phyloP scores from a whole-genome alignment of 2,329 filamentous ascomycete genomes.

The Uncinocarpus reesii region DNA sequence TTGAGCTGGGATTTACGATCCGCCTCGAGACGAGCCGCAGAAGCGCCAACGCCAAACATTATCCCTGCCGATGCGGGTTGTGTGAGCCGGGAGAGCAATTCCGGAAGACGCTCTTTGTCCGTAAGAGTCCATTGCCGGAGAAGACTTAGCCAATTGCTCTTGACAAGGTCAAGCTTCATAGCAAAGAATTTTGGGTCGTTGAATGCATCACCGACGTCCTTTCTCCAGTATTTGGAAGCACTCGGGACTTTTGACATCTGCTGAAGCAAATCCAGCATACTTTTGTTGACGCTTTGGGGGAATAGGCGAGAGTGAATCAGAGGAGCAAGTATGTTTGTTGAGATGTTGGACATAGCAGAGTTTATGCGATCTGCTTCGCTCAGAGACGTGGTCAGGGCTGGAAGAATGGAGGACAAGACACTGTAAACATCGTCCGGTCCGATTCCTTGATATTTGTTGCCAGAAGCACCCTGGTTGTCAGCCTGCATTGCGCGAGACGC shows the following conservation, averaged over 20 bases:
- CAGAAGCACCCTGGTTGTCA: conserved; percentile 26
- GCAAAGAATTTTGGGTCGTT: conserved; percentile 79
- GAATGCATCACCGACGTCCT: conserved; percentile 83
- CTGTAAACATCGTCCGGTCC: conserved; percentile 65
- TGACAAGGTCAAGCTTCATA: conserved; percentile 55
- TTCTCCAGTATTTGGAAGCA: conserved; percentile 83
- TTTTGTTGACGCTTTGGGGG: conserved; percentile 68
- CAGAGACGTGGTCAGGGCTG: conserved; percentile 69
- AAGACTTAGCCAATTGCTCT: conserved; percentile 68
- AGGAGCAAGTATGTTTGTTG: conserved; percentile 70
- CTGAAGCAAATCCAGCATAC: conserved; percentile 61
- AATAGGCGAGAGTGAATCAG: conserved; percentile 75
- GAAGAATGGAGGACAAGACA: conserved; percentile 68
- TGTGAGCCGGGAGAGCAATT: conserved; percentile 66
- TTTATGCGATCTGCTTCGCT: conserved; percentile 76
- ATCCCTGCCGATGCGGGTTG: conserved; percentile 88
- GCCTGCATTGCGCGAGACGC: conserved; percentile 32
- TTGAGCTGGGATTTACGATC: conserved; percentile 88
- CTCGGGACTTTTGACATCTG: conserved; percentile 67
- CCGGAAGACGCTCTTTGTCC: conserved; percentile 80
- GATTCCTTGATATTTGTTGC: conserved; percentile 27
- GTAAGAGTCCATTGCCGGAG: conserved; percentile 72
- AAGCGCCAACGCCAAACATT: conserved; percentile 95
- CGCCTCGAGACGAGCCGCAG: conserved; percentile 84
- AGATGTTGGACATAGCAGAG: conserved; percentile 68